These are phyloP conservation scores for Rhinocladiella similis DNA, from an alignment of 2,329 filamentous ascomycete genomes.

Conservation along the genomic window DNA sequence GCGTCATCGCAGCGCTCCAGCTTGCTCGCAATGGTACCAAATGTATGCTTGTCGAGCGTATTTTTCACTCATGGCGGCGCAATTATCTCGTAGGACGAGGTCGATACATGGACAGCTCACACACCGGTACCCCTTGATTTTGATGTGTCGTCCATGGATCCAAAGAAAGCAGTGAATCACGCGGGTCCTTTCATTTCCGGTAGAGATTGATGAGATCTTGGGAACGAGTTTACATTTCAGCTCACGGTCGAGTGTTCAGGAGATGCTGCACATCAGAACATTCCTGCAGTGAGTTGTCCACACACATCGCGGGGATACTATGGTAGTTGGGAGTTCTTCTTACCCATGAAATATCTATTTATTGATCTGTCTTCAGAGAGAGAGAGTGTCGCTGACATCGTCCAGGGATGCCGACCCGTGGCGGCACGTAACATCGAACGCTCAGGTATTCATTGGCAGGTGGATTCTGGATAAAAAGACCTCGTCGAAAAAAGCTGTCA, in stretches of 20 bases:
- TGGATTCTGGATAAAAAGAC: conserved; percentile 8
- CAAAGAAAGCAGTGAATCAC: conserved; percentile 28
- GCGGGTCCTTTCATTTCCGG: conserved; percentile 24
- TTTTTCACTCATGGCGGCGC: conserved; percentile 31
- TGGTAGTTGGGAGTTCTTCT: too few relatives aligned
- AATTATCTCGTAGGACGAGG: conserved; percentile 36
- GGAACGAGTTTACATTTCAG: conserved; percentile 31
- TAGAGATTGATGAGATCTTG: conserved; percentile 38
- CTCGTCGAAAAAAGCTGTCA: not conserved
- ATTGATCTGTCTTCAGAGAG: too few relatives aligned
- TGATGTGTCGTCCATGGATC: conserved; percentile 24
- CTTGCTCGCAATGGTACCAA: conserved; percentile 25
- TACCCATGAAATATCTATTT: too few relatives aligned
- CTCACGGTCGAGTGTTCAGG: conserved; percentile 31
- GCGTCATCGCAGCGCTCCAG: conserved; percentile 29
- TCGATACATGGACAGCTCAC: conserved; percentile 38
- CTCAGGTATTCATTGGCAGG: conserved; percentile 21
- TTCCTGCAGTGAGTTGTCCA: conserved; percentile 25
- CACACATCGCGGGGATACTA: not conserved
- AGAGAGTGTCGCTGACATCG: too few relatives aligned
- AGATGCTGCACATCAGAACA: conserved; percentile 38
- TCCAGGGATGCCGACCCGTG: conserved; percentile 32
- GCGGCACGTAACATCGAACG: conserved; percentile 32
- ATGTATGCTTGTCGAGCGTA: conserved; percentile 32
- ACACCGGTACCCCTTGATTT: conserved; percentile 21